Conservation (phyloP, 2,329 filamentous ascomycete genomes). For the Fusarium luffae region DNA sequence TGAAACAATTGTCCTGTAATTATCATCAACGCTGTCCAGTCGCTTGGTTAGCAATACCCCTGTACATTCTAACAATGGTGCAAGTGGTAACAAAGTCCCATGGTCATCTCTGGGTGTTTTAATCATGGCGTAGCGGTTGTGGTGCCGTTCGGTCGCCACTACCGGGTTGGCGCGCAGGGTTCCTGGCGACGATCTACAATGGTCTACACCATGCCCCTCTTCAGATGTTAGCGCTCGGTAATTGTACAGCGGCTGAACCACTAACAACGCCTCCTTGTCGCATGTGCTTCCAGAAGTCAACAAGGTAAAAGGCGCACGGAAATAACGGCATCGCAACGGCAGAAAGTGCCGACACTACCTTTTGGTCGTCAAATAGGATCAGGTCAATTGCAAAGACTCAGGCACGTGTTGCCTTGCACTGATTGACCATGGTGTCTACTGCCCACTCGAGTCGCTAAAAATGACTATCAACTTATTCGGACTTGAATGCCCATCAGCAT, state of each 20-base stretch:
- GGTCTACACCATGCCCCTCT: too few relatives aligned
- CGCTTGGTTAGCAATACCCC: too few relatives aligned
- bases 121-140: not conserved
- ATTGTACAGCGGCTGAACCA: constrained; percentile 2
- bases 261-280: constrained; percentile 6
- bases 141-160: too few relatives aligned
- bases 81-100: not conserved
- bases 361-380: constrained; percentile 9
- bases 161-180: too few relatives aligned
- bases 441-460: too few relatives aligned
- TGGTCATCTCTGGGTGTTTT: not conserved
- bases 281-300: constrained; percentile 27
- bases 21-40: too few relatives aligned
- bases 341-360: constrained; percentile 20
- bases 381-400: accelerated
- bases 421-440: not conserved
- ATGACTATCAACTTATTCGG: too few relatives aligned
- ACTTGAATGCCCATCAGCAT: too few relatives aligned
- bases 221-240: constrained; percentile 6
- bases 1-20: too few relatives aligned
- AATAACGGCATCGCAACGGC: not conserved
- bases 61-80: too few relatives aligned
- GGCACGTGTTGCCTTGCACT: not conserved
- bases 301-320: constrained; percentile 1
- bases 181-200: too few relatives aligned